Evolutionary conservation across 1,284 basidiomycete genomes (phyloP).

Genomic region (Trametes versicolor): DNA sequence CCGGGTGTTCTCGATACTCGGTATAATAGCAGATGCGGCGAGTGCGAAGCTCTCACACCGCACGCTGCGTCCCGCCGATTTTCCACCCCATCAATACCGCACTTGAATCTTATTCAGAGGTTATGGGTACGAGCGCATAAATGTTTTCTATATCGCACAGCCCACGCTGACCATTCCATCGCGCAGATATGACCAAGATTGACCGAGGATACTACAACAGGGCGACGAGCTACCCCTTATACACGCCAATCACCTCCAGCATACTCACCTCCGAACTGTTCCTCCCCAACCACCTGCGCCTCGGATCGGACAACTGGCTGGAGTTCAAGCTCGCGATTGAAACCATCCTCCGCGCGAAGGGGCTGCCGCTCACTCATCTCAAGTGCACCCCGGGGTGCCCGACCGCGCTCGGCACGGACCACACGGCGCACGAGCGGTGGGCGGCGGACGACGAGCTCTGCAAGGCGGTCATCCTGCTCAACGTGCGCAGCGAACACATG

Average conservation of each 20-base stretch:
- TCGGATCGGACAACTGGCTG: constrained; percentile 26
- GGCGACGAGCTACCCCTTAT: constrained; percentile 7
- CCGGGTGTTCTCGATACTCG: neutral
- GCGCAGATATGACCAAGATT: neutral
- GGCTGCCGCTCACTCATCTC: constrained; percentile 24
- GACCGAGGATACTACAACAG: constrained; percentile 6
- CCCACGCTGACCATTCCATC: neutral
- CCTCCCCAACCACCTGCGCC: constrained; percentile 22
- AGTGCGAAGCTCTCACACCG: neutral
- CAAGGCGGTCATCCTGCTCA: constrained; percentile 29
- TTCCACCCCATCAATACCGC: too few species aligned
- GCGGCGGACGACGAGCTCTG: constrained; percentile 29
- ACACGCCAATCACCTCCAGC: neutral
- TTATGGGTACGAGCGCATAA: neutral
- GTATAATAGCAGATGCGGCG: neutral
- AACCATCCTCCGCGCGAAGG: constrained; percentile 20
- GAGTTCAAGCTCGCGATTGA: constrained; percentile 31
- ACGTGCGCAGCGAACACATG: constrained; percentile 22
- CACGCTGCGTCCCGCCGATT: neutral
- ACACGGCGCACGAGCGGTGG: constrained; percentile 16
- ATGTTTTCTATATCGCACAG: neutral
- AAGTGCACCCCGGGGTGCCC: constrained; percentile 12
- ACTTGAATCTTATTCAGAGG: neutral
- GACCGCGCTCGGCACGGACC: neutral
- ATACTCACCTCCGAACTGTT: constrained; percentile 15